Percentiles rank a stretch among this genome's conserved stretches.
These are phyloP conservation scores for Linnemannia exigua DNA, from an alignment of 192 early-diverging fungal genomes.

Conservation along the genomic window DNA sequence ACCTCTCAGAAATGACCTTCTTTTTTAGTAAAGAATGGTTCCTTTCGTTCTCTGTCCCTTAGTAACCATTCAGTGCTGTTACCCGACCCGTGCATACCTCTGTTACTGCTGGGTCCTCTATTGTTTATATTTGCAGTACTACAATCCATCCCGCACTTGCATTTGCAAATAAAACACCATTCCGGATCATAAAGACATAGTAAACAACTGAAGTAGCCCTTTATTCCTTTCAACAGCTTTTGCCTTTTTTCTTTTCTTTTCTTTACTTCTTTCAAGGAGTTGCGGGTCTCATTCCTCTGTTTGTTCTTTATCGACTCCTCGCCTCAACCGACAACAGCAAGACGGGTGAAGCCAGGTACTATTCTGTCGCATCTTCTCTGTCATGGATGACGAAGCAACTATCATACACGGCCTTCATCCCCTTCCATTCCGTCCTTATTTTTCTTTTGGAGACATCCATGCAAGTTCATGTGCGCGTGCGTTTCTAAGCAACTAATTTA, in stretches of 20 bases:
- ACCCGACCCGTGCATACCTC: too few relatives aligned
- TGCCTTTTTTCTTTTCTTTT: not conserved
- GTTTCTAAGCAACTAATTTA: constrained; percentile 11
- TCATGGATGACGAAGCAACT: constrained; percentile 17
- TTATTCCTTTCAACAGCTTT: constrained; percentile 11
- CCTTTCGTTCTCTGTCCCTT: too few relatives aligned
- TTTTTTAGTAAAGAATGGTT: too few relatives aligned
- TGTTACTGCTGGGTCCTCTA: not conserved
- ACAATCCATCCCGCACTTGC: constrained; percentile 23
- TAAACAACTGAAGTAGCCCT: not conserved
- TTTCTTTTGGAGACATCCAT: not conserved
- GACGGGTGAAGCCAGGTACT: not conserved
- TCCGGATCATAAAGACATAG: not conserved
- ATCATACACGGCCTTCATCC: not conserved
- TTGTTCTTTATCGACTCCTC: not conserved
- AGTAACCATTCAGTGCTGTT: not conserved
- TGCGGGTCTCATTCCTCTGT: not conserved
- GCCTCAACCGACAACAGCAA: constrained; percentile 7
- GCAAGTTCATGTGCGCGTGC: not conserved
- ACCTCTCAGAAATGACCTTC: too few relatives aligned
- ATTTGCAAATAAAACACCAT: not conserved
- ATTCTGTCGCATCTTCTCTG: not conserved
- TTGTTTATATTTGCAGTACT: constrained; percentile 9
- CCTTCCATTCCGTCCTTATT: constrained; percentile 25
- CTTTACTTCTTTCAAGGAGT: not conserved